phyloP scores from a whole-genome alignment of 78 protist genomes.

The Planoprotostelium fungivorum region DNA sequence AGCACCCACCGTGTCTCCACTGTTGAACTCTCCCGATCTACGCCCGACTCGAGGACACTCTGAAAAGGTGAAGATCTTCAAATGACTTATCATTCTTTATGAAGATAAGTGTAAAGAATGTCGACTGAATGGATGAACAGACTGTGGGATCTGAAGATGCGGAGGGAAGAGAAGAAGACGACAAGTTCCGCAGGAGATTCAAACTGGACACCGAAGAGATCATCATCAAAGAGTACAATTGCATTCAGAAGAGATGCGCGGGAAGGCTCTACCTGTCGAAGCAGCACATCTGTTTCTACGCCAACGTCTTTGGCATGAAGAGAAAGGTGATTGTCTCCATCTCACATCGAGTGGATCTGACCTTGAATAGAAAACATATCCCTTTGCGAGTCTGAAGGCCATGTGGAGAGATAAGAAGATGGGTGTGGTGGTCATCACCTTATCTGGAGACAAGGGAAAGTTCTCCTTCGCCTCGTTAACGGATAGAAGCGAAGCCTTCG shows the following conservation, averaged over 20 bases:
- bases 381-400: not conserved
- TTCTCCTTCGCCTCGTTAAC: not conserved
- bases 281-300: slow-evolving; percentile 62
- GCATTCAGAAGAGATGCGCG: slow-evolving; percentile 36
- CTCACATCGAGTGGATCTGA: slow-evolving; percentile 4
- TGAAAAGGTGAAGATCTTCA: not conserved
- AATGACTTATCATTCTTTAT: not conserved
- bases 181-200: slow-evolving; percentile 39
- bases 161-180: slow-evolving; percentile 48
- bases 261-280: slow-evolving; percentile 56
- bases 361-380: slow-evolving; percentile 21
- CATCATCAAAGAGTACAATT: slow-evolving; percentile 54
- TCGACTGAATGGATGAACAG: not conserved
- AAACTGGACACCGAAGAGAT: slow-evolving; percentile 25
- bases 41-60: not conserved
- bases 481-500: not conserved
- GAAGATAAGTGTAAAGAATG: not conserved
- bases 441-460: not conserved
- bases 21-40: not conserved
- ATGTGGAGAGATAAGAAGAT: not conserved
- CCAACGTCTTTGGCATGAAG: slow-evolving; percentile 62
- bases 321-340: slow-evolving; percentile 50
- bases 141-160: not conserved
- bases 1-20: not conserved
- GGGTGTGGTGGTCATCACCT: not conserved